Evolutionary conservation across 2,329 filamentous ascomycete genomes (phyloP).

Genomic region (Aureobasidium mangrovei): DNA sequence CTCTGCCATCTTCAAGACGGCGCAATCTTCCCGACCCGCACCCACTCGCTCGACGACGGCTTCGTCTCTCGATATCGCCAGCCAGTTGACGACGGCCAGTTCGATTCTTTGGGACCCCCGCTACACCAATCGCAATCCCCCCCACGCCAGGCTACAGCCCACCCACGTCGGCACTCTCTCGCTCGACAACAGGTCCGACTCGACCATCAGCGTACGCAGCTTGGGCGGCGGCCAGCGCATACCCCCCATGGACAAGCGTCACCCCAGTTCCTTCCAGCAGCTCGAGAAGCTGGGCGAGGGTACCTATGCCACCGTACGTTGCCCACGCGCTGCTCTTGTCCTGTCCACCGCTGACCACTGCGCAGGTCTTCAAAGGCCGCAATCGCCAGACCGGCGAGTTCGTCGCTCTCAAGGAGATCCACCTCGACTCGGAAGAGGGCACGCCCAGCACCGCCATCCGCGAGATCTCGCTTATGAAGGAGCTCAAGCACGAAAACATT

Average conservation of each 20-base stretch:
- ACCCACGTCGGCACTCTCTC: conserved; percentile 42
- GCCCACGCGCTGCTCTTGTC: neutral
- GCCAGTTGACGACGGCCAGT: conserved; percentile 40
- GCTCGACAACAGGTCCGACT: conserved; percentile 40
- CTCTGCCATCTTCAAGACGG: conserved; percentile 14
- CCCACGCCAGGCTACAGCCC: conserved; percentile 36
- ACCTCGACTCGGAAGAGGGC: conserved; percentile 96
- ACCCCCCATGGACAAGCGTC: conserved; percentile 74
- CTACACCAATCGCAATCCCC: conserved; percentile 36
- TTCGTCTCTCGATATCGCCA: conserved; percentile 32
- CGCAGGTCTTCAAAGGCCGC: conserved; percentile 91
- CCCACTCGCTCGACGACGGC: conserved; percentile 20
- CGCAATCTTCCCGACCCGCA: conserved; percentile 15
- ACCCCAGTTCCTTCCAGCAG: conserved; percentile 97
- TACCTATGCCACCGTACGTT: conserved; percentile 87
- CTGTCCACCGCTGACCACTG: neutral
- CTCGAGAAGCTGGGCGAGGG: conserved; percentile 96
- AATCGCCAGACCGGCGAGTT: conserved; percentile 95
- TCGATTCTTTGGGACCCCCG: conserved; percentile 43
- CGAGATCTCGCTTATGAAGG: conserved; percentile 98
- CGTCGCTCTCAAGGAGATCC: conserved; percentile 95
- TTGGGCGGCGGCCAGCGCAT: conserved; percentile 36
- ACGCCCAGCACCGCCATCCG: conserved; percentile 95
- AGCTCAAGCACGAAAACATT: conserved; percentile 97
- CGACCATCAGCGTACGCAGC: conserved; percentile 41